These are phyloP conservation scores for Thermomyces lanuginosus DNA, from an alignment of 2,329 filamentous ascomycete genomes.

Conservation along the genomic window DNA sequence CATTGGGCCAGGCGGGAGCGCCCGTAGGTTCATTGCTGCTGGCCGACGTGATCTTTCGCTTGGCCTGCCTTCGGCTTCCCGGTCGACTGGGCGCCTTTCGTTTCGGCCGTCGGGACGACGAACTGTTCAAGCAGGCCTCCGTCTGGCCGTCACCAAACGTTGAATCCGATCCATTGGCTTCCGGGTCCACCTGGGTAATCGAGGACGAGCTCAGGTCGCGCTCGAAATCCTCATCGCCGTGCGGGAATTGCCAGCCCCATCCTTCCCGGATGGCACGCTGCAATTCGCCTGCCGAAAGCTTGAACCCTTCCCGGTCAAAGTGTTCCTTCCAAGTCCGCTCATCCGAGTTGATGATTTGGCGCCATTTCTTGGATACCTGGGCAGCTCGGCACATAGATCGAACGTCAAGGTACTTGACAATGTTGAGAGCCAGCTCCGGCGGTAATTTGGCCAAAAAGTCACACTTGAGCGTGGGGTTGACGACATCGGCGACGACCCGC, in stretches of 20 bases:
- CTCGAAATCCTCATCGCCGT: slow-evolving; percentile 58
- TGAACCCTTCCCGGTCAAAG: slow-evolving; percentile 69
- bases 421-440: slow-evolving; percentile 69
- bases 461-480: slow-evolving; percentile 87
- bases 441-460: slow-evolving; percentile 79
- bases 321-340: slow-evolving; percentile 93
- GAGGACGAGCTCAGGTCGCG: slow-evolving; percentile 51
- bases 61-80: slow-evolving; percentile 38
- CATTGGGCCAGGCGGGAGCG: slow-evolving; percentile 30
- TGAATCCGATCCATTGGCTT: slow-evolving; percentile 12
- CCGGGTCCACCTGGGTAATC: slow-evolving; percentile 25
- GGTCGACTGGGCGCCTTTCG: slow-evolving; percentile 33
- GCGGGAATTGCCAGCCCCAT: slow-evolving; percentile 93
- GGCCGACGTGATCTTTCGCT: slow-evolving; percentile 35
- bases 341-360: slow-evolving; percentile 75
- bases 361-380: slow-evolving; percentile 89
- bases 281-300: slow-evolving; percentile 63
- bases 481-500: slow-evolving; percentile 73
- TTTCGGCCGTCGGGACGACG: slow-evolving; percentile 24
- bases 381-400: slow-evolving; percentile 77
- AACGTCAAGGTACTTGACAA: slow-evolving; percentile 72
- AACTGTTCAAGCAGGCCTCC: slow-evolving; percentile 9
- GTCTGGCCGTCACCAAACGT: slow-evolving; percentile 12
- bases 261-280: slow-evolving; percentile 74
- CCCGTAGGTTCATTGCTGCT: slow-evolving; percentile 26